Base-by-base conservation (phyloP, 768 basidiomycete genomes). In the Trametes elegans region DNA sequence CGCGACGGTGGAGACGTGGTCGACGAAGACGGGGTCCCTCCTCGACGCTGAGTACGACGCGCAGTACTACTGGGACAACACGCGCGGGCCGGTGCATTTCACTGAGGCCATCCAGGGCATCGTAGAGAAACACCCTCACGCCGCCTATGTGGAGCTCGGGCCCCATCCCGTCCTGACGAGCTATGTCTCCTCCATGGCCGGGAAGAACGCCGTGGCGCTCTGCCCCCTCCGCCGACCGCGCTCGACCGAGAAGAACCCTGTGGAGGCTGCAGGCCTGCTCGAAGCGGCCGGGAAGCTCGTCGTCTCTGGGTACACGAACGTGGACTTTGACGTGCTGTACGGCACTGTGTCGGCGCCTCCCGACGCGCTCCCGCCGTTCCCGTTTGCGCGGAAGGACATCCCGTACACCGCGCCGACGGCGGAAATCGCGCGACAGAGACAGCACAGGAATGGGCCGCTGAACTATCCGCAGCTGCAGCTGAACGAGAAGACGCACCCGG, bases 41-140 rank as follows among this genome's bases (percentile, higher is more conserved):
- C 64, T 62, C 28, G 51, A 61, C 2, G 53, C 57, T 0, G 8
- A 49, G 1, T 76, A 73, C 53, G 65, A 65, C 10, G 58, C 69
- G 0, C 69, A 75, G 11, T 79, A 79, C 60, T 70, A 73, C 43
- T 79, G 78, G 78, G 35, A 64, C 39, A 74, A 71, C 54, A 65
- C 70, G 7, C 68, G 74, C 8, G 55, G 60, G 3, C 72, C 75
- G 3, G 78, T 79, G 2, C 61, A 58, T 8, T 79, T 79, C 59
- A 58, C 62, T 0, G 42, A 69, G 10, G 68, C 73, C 0, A 64
- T 77, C 21, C 38, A 58, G 24, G 38, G 58, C 4, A 61, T 76
- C 16, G 46, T 28, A 3, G 26, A 53, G 18, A 59, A 58, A 3
- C 38, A 50, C n/a, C 67, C 66, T 3, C 50, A 59, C 9, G 59